Percentiles rank a stretch among this genome's conserved stretches.
Evolutionary conservation across 2,329 filamentous ascomycete genomes (phyloP).

Genomic region (Blastomyces emzantsi): DNA sequence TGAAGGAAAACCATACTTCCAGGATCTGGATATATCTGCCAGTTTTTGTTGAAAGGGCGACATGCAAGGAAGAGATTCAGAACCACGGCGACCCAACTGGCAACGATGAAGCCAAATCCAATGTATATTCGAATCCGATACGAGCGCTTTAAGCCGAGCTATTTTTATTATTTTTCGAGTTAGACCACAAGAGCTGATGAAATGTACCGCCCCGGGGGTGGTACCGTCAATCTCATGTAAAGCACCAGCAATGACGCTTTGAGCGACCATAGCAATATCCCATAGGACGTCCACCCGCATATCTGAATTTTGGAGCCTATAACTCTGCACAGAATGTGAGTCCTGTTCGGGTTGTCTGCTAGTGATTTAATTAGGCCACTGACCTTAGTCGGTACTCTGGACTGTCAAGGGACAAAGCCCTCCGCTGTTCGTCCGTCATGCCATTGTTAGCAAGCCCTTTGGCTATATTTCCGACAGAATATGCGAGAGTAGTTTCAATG

Average conservation of each 20-base stretch:
- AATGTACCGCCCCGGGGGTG: not conserved
- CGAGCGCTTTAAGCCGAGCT: slow-evolving; percentile 29
- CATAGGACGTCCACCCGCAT: slow-evolving; percentile 48
- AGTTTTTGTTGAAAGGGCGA: slow-evolving; percentile 44
- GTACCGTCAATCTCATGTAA: slow-evolving; percentile 46
- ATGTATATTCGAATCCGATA: slow-evolving; percentile 41
- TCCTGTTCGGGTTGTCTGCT: not conserved
- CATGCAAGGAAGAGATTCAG: slow-evolving; percentile 45
- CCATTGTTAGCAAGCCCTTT: slow-evolving; percentile 48
- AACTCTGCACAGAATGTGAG: slow-evolving; percentile 28
- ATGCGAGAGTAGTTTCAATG: slow-evolving; percentile 4
- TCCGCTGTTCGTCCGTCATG: slow-evolving; percentile 46
- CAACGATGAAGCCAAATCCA: slow-evolving; percentile 43
- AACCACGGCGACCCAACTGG: slow-evolving; percentile 43
- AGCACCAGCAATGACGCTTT: slow-evolving; percentile 50
- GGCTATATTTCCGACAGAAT: slow-evolving; percentile 5
- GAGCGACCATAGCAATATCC: slow-evolving; percentile 44
- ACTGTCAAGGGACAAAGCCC: slow-evolving; percentile 35
- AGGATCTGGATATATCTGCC: slow-evolving; percentile 52
- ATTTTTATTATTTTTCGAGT: not conserved
- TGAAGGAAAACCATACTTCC: slow-evolving; percentile 38
- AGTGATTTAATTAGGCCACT: not conserved
- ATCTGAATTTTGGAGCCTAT: slow-evolving; percentile 47
- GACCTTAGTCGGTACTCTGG: slow-evolving; percentile 36
- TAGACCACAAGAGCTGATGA: not conserved